phyloP scores from a whole-genome alignment of 2,329 filamentous ascomycete genomes.

The Ceratocystis cubensis region DNA sequence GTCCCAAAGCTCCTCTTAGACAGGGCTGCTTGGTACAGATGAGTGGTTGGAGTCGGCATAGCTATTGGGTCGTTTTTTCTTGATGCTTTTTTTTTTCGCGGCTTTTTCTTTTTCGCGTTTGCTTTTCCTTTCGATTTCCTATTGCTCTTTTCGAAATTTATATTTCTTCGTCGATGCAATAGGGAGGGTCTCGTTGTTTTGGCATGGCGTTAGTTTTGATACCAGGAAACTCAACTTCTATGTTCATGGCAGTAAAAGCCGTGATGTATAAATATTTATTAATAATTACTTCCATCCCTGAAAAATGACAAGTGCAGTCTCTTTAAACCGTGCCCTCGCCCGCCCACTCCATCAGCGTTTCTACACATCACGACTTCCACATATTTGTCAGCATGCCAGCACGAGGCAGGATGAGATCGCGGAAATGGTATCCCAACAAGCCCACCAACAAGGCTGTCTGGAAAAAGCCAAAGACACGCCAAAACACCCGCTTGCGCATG shows the following conservation, averaged over 20 bases:
- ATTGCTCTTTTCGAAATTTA: not conserved
- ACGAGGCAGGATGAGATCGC: conserved; percentile 7
- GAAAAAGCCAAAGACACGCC: conserved; percentile 19
- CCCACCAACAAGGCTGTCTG: conserved; percentile 18
- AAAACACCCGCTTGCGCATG: conserved; percentile 22
- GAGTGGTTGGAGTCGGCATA: not conserved
- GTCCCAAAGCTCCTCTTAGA: conserved; percentile 13
- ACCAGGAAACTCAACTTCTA: not conserved
- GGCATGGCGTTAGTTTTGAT: conserved; percentile 7
- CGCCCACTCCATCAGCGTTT: no score
- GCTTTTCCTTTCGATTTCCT: not conserved
- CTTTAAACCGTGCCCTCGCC: not conserved
- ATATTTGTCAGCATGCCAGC: not conserved
- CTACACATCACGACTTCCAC: not conserved
- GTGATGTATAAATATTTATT: conserved; percentile 4
- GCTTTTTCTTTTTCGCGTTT: not conserved
- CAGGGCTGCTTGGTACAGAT: not conserved
- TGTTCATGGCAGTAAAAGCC: not conserved
- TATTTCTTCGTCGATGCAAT: not conserved
- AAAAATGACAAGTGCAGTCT: no score
- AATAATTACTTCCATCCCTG: not conserved
- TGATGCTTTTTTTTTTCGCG: not conserved
- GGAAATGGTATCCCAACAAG: conserved; percentile 17
- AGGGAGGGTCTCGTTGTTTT: not conserved
- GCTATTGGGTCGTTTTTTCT: not conserved